These are phyloP conservation scores for Pulveroboletus sp. DNA, from an alignment of 768 basidiomycete species.

Conservation along the genomic window DNA sequence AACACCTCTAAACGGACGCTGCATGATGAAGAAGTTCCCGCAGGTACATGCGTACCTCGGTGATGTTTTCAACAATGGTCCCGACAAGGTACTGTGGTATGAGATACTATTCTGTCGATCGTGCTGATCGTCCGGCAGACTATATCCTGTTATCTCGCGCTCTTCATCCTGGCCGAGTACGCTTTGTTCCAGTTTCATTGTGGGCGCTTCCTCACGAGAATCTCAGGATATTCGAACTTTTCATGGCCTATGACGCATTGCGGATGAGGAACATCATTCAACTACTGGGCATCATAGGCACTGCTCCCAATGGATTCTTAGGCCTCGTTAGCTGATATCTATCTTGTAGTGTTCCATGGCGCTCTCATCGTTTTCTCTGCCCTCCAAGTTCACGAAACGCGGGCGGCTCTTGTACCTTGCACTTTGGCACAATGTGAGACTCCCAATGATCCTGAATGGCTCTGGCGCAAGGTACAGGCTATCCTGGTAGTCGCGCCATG, in stretches of 20 bases:
- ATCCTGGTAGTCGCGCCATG: slow-evolving; percentile 72
- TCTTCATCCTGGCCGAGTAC: slow-evolving; percentile 81
- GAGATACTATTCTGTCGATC: neutral
- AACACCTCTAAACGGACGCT: neutral
- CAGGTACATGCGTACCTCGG: slow-evolving; percentile 46
- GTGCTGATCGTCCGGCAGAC: slow-evolving; percentile 43
- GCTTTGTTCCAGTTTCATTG: slow-evolving; percentile 18
- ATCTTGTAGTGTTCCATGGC: slow-evolving; percentile 55
- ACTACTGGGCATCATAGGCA: slow-evolving; percentile 67
- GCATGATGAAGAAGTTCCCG: slow-evolving; percentile 4
- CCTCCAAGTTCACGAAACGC: slow-evolving; percentile 77
- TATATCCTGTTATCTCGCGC: slow-evolving; percentile 77
- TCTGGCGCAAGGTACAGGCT: slow-evolving; percentile 58
- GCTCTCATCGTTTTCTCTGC: slow-evolving; percentile 71
- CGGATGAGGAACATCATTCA: slow-evolving; percentile 76
- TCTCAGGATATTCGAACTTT: slow-evolving; percentile 69
- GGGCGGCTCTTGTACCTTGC: slow-evolving; percentile 46
- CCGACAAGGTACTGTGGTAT: slow-evolving; percentile 48
- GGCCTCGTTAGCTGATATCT: slow-evolving; percentile 3
- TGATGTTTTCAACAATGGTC: slow-evolving; percentile 9
- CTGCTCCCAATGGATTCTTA: slow-evolving; percentile 16
- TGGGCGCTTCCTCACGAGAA: neutral
- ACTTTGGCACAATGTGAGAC: slow-evolving; percentile 36
- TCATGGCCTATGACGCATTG: slow-evolving; percentile 82
- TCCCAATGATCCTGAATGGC: slow-evolving; percentile 47